Evolutionary conservation across 495 filamentous ascomycete genomes (phyloP), one percentile per base, ranked within the genome.

Genomic region (Tuber aestivum): DNA sequence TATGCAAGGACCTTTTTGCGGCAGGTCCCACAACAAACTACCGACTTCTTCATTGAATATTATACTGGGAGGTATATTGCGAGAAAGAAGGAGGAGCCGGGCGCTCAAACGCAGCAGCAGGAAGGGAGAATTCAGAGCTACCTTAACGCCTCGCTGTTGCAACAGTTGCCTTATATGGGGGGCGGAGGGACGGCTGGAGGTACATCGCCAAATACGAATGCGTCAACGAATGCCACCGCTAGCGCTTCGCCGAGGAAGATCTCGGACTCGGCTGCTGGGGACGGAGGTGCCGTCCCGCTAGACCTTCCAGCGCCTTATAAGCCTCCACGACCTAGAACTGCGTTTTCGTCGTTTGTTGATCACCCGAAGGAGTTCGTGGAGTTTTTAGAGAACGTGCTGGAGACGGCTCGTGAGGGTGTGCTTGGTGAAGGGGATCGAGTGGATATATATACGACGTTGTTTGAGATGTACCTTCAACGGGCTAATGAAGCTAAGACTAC

Each of bases 391-490:
- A 85, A 92, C 92, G 37, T 94, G 91, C 72, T 88, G 92, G 10
- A 87, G 89, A 75, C 88, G 91, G 77, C 71, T 86, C 88, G 71
- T 14, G 74, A 27, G 27, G 73, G 72, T 9, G 71, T 78, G 37
- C 71, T 41, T 21, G 32, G 68, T 37, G 77, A 82, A 61, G 80
- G 84, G 18, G 92, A 97, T 78, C 92, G 90, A 79, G 87, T 89
- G 10, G 96, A 98, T 83, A 89, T 99, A 61, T 95, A 95, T 84
- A 98, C 95, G 1, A 97, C 95, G 0, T 84, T 99, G 41, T 98
- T 99, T 83, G 95, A 99, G 82, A 97, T 98, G 90, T 99, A 97
- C 83, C 87, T 99, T 35, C 92, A 97, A 79, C 93, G 92, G 74
- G 92, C 94, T 61, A 89, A 91, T 61, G 84, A 86, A 7, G 76